phyloP scores from a whole-genome alignment of 495 filamentous ascomycete genomes.

The Oleoguttula mirabilis region DNA sequence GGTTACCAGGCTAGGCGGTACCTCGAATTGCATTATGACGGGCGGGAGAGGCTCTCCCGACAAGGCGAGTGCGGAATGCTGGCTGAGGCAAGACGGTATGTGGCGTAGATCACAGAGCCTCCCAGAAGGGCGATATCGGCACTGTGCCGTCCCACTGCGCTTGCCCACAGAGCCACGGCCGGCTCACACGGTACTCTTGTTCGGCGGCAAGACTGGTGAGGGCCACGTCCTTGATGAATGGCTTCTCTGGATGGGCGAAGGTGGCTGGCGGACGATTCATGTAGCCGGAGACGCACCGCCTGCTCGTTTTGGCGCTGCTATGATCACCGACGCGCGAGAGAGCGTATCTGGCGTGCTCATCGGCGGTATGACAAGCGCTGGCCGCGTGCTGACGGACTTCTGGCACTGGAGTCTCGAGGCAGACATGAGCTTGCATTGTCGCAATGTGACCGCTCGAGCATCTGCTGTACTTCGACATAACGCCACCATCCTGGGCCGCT shows the following conservation, averaged over 20 bases:
- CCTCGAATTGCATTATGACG: constrained; percentile 46
- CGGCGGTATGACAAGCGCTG: constrained; percentile 54
- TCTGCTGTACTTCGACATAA: constrained; percentile 10
- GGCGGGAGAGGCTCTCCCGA: constrained; percentile 70
- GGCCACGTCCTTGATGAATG: constrained; percentile 46
- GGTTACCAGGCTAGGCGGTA: constrained; percentile 43
- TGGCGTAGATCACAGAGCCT: constrained; percentile 56
- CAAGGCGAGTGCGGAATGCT: constrained; percentile 54
- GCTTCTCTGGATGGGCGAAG: constrained; percentile 48
- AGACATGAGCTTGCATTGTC: constrained; percentile 18
- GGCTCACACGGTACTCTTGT: constrained; percentile 42
- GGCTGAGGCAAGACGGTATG: constrained; percentile 44
- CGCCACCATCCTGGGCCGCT: constrained; percentile 25
- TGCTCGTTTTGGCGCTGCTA: constrained; percentile 50
- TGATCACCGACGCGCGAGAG: constrained; percentile 29
- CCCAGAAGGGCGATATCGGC: constrained; percentile 56
- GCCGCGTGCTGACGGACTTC: constrained; percentile 43
- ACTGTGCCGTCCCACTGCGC: constrained; percentile 47
- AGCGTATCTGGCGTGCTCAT: constrained; percentile 43
- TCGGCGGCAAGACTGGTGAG: constrained; percentile 55
- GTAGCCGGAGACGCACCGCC: constrained; percentile 32
- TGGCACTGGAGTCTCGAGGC: constrained; percentile 43
- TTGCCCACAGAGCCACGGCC: constrained; percentile 16
- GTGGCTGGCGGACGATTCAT: constrained; percentile 41
- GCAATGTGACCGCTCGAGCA: constrained; percentile 16